A percentile compares a stretch with the other conserved stretches of the same genome.
Conservation (phyloP, 176 grass and related monocot species). For the Triticum urartu region DNA sequence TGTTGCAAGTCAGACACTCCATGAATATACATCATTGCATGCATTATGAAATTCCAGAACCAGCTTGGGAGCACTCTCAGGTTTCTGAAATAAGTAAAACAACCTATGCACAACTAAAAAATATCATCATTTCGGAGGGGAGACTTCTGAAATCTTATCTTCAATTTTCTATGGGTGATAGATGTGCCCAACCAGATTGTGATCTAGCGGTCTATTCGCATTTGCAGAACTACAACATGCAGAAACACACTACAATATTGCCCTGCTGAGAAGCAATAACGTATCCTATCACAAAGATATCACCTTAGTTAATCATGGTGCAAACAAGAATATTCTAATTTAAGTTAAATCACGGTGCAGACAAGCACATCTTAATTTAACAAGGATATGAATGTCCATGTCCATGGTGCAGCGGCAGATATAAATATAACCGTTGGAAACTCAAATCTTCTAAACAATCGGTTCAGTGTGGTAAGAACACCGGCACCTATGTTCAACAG, state of each 20-base stretch:
- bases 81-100: neutral
- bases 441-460: neutral
- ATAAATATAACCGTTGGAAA: neutral
- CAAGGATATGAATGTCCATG: neutral
- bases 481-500: neutral
- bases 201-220: neutral
- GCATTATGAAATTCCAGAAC: neutral
- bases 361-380: neutral
- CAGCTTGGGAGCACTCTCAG: neutral
- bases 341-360: neutral
- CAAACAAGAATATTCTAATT: neutral
- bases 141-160: neutral
- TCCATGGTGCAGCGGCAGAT: neutral
- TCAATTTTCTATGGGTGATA: neutral
- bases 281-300: neutral
- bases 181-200: neutral
- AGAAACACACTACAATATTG: neutral
- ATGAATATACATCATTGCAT: neutral
- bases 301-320: neutral
- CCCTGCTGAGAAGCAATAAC: neutral
- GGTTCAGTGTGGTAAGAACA: neutral
- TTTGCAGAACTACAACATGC: neutral
- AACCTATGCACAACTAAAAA: neutral
- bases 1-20: neutral
- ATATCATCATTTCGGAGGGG: neutral